These are phyloP conservation scores for Fusarium avenaceum DNA, from an alignment of 2,329 filamentous ascomycete genomes.

Conservation along the genomic window DNA sequence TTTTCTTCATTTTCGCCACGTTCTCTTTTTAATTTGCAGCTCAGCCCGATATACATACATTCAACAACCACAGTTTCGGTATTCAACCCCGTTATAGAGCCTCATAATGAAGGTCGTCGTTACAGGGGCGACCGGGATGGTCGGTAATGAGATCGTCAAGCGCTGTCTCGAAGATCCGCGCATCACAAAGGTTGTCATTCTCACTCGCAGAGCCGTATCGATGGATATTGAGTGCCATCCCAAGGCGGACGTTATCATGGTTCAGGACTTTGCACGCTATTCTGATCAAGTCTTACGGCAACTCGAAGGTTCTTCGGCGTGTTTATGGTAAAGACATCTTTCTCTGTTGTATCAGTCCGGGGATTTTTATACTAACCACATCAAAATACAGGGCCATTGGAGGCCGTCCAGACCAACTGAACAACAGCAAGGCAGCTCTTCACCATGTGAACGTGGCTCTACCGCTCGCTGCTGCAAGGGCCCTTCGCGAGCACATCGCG, in stretches of 20 bases:
- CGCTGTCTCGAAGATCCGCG: slow-evolving; percentile 63
- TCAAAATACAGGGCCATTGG: slow-evolving; percentile 56
- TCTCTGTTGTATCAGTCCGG: neutral
- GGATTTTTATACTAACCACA: slow-evolving; percentile 3
- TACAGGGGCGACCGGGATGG: slow-evolving; percentile 69
- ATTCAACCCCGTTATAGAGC: neutral
- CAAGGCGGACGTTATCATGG: slow-evolving; percentile 65
- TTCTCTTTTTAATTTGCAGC: neutral
- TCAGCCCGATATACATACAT: neutral
- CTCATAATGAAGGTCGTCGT: slow-evolving; percentile 68
- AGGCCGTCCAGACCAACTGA: slow-evolving; percentile 61
- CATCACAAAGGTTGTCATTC: slow-evolving; percentile 65
- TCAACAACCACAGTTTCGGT: neutral
- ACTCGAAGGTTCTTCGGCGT: slow-evolving; percentile 68
- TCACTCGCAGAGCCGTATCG: slow-evolving; percentile 63
- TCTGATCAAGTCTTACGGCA: slow-evolving; percentile 54
- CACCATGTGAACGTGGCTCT: slow-evolving; percentile 71
- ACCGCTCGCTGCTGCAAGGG: slow-evolving; percentile 70
- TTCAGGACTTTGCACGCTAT: slow-evolving; percentile 67
- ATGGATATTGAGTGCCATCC: slow-evolving; percentile 58
- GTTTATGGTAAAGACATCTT: slow-evolving; percentile 69
- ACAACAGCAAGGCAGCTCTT: slow-evolving; percentile 59
- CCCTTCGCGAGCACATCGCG: slow-evolving; percentile 57
- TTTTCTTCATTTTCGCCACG: neutral
- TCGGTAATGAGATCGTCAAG: slow-evolving; percentile 66